Conservation (phyloP, 2,329 filamentous ascomycete species). For the Amphichorda felina region DNA sequence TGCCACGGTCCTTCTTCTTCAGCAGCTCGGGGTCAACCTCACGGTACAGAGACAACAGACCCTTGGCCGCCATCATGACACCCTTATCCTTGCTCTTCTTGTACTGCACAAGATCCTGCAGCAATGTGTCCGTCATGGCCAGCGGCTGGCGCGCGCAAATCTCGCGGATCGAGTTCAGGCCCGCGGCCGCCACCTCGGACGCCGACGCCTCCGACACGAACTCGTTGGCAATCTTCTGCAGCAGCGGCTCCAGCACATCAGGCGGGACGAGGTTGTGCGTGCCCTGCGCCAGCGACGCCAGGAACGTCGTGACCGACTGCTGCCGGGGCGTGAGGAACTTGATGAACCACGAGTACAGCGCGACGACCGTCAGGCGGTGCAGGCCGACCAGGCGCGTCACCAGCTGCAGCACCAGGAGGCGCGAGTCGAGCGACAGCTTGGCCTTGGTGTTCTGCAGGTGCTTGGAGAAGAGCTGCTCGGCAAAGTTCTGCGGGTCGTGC, state of each 20-base stretch:
- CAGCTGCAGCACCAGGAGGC: slow-evolving; percentile 78
- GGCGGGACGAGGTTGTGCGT: slow-evolving; percentile 87
- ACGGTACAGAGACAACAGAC: slow-evolving; percentile 78
- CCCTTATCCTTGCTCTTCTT: slow-evolving; percentile 97
- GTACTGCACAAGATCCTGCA: slow-evolving; percentile 94
- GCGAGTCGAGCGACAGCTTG: slow-evolving; percentile 78
- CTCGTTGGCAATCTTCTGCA: slow-evolving; percentile 95
- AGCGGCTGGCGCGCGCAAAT: slow-evolving; percentile 86
- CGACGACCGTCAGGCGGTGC: slow-evolving; percentile 81
- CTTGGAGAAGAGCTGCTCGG: slow-evolving; percentile 79
- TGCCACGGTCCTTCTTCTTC: slow-evolving; percentile 81
- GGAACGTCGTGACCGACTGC: slow-evolving; percentile 81
- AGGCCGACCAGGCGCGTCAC: slow-evolving; percentile 84
- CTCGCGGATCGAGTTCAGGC: slow-evolving; percentile 88
- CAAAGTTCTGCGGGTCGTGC: slow-evolving; percentile 89
- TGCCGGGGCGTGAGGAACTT: slow-evolving; percentile 85
- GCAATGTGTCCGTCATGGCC: slow-evolving; percentile 91
- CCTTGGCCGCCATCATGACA: slow-evolving; percentile 97
- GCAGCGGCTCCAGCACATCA: slow-evolving; percentile 78
- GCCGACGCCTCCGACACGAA: slow-evolving; percentile 94
- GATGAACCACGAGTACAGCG: slow-evolving; percentile 92
- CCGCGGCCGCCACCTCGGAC: slow-evolving; percentile 80
- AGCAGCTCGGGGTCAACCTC: slow-evolving; percentile 85
- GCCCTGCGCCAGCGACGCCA: slow-evolving; percentile 84
- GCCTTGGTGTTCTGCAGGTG: slow-evolving; percentile 81